Conservation (phyloP, 352 stramenopile genomes). For the Globisporangium middletonii region DNA sequence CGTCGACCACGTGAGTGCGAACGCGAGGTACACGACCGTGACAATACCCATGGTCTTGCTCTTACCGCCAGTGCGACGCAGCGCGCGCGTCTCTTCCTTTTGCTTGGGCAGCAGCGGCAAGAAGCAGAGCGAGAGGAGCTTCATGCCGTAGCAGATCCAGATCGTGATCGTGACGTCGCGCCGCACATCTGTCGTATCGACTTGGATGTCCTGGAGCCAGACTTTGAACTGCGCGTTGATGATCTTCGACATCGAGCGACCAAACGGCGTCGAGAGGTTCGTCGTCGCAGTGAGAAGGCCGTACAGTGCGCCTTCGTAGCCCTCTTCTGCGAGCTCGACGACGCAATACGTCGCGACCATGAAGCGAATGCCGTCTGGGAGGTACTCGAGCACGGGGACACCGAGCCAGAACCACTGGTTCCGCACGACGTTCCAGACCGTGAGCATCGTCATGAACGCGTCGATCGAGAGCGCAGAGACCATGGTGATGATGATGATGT, state of each 20-base stretch:
- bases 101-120: slow-evolving; percentile 42
- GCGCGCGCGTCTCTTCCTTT: slow-evolving; percentile 25
- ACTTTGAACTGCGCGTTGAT: slow-evolving; percentile 49
- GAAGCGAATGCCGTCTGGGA: slow-evolving; percentile 43
- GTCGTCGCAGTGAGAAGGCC: slow-evolving; percentile 43
- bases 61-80: slow-evolving; percentile 29
- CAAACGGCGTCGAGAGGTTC: slow-evolving; percentile 44
- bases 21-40: slow-evolving; percentile 29
- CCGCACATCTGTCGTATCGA: slow-evolving; percentile 36
- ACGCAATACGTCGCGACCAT: slow-evolving; percentile 54
- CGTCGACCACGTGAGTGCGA: slow-evolving; percentile 36
- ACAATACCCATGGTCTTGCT: slow-evolving; percentile 30
- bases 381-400: slow-evolving; percentile 42
- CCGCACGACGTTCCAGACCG: slow-evolving; percentile 41
- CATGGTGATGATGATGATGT: slow-evolving; percentile 35
- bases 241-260: slow-evolving; percentile 40
- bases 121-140: slow-evolving; percentile 43
- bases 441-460: slow-evolving; percentile 44
- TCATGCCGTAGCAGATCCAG: slow-evolving; percentile 47
- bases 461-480: slow-evolving; percentile 35
- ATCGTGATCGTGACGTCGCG: slow-evolving; percentile 54
- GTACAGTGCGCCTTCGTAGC: slow-evolving; percentile 49
- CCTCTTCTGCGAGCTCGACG: slow-evolving; percentile 48
- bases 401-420: slow-evolving; percentile 64
- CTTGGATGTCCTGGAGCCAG: slow-evolving; percentile 41